phyloP scores from a whole-genome alignment of 306 rosid species.

The Luffa aegyptiaca region DNA sequence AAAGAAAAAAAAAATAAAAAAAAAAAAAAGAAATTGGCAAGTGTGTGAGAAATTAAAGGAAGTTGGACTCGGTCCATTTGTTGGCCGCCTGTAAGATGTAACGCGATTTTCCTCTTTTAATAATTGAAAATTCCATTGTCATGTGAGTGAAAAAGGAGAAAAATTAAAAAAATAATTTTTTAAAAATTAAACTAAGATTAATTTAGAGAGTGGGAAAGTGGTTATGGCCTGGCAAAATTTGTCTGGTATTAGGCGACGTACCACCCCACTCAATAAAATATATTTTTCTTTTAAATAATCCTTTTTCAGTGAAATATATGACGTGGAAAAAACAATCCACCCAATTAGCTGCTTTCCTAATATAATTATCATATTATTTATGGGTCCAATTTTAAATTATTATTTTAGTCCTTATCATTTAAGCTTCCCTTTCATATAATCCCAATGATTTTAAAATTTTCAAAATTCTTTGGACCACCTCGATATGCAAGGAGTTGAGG shows the following conservation, averaged over 20 bases:
- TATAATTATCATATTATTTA: background rate
- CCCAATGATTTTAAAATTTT: no score
- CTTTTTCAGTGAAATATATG: background rate
- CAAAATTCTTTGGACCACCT: no score
- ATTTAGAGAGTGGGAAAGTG: constrained; percentile 19
- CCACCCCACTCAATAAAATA: background rate
- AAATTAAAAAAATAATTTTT: background rate
- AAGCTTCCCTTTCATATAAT: no score
- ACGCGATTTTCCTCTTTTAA: background rate
- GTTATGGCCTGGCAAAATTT: constrained; percentile 32
- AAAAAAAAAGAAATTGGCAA: background rate
- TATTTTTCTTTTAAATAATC: background rate
- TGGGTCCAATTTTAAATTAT: background rate
- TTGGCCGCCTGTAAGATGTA: background rate
- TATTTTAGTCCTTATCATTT: background rate
- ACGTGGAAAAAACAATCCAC: background rate
- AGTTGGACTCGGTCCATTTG: background rate
- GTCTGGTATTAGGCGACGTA: constrained; percentile 25
- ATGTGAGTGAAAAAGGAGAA: background rate
- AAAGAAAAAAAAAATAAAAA: background rate
- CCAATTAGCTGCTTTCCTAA: background rate
- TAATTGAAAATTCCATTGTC: background rate
- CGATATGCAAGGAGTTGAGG: no score
- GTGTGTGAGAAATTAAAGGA: background rate
- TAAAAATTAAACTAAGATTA: background rate